Base-by-base conservation (phyloP, 768 basidiomycete species). In the Clathrus columnatus region DNA sequence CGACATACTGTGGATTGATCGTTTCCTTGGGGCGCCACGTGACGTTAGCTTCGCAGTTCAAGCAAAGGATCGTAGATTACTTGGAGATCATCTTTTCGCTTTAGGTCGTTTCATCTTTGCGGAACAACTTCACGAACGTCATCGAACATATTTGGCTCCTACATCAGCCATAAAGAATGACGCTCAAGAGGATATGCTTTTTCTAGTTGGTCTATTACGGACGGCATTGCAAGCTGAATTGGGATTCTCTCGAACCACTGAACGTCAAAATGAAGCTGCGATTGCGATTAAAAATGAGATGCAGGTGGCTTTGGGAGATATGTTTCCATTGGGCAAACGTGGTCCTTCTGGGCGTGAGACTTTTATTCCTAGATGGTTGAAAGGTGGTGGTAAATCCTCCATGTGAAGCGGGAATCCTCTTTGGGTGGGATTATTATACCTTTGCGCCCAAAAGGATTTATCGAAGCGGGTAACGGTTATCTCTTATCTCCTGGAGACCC, bases 161-260 rank as follows among this genome's bases (percentile, higher is more conserved):
- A 47, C 54, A 16, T 14, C 27, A 7, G 45, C 18, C 16, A 32
- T 48, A 20, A 2, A 27, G n/a, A 27, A 24, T 20, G 29, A n/a
- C 2, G 23, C 26, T 11, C 24, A 17, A 28, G 11, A 47, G 8
- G 54, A 48, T 7, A 16, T 55, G 30, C 1, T 23, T 1, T 55
- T 55, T 21, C 26, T 55, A 4, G 46, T 55, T 24, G 54, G 45
- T 21, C 26, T 48, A 17, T 44, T 55, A 7, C 54, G 54, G 27
- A 28, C 7, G 7, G 20, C 54, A 24, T 47, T 55, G 5, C 26
- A 28, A 24, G 54, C 54, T 5, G n/a, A 45, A 18, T 30, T 55
- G n/a, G 46, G 54, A 28, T 55, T 26, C 10, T 23, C 26, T 2
- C 18, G 27, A 14, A 24, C 23, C 27, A 53, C 51, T 14, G 26